Evolutionary conservation across 2,329 filamentous ascomycete genomes (phyloP).

Genomic region (Trichoderma guizhouense): DNA sequence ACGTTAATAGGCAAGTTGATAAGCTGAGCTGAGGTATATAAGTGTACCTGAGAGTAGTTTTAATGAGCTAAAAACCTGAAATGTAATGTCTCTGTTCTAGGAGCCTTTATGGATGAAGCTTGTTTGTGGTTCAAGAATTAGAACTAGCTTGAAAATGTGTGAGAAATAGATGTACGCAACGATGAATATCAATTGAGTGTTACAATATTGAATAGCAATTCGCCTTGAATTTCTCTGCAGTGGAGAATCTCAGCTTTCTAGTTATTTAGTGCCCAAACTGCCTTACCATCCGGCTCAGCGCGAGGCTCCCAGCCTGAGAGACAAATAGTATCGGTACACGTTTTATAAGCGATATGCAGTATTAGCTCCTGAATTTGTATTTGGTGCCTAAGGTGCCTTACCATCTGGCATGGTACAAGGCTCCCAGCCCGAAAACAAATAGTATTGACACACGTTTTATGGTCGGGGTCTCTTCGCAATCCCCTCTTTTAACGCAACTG

Average conservation of each 20-base stretch:
- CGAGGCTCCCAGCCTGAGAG: not conserved
- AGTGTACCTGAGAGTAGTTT: not conserved
- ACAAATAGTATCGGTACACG: not conserved
- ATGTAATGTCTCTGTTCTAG: not conserved
- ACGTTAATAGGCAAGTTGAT: not conserved
- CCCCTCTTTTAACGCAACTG: not conserved
- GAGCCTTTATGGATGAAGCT: not conserved
- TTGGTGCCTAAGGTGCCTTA: not conserved
- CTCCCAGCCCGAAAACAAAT: not conserved
- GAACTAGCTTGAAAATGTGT: not conserved
- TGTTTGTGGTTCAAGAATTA: not conserved
- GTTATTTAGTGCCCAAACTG: not conserved
- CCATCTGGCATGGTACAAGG: not conserved
- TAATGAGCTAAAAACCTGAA: not conserved
- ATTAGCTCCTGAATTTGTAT: not conserved
- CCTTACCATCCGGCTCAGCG: not conserved
- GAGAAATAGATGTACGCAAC: not conserved
- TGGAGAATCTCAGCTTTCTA: not conserved
- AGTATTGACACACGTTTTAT: not conserved
- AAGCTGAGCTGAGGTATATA: rapidly evolving
- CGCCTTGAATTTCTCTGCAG: not conserved
- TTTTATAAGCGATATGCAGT: not conserved
- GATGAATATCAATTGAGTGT: not conserved
- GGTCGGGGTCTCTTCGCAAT: not conserved
- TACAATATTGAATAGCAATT: rapidly evolving